Evolutionary conservation across 2,329 filamentous ascomycete genomes (phyloP), one percentile per base, ranked within the genome.

Genomic region (Biscogniauxia marginata): DNA sequence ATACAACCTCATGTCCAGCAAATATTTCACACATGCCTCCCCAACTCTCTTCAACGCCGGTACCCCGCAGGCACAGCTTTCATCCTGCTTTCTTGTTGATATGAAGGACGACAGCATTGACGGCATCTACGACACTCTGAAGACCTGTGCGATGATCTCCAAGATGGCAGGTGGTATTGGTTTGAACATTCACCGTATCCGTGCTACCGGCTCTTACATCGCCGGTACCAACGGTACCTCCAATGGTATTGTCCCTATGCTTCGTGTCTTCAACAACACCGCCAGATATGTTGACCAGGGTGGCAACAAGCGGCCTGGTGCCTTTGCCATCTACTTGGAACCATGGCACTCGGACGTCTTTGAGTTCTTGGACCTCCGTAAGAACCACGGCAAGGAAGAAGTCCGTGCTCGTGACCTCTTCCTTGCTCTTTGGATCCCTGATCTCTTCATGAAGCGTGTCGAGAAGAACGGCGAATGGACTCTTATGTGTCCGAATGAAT

Each of bases 71-170:
- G 88, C 92, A 46, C 95, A 99, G 78, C 82, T 99, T 67, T 96
- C 95, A 2, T 99, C 95, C 16, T 99, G 95, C 83, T 99, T 99
- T 86, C 84, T 99, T 54, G 91, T 99, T 65, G 95, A 98, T 76
- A 98, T 99, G 89, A 99, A 98, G 82, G 93, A 96, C 51, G 95
- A 99, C 79, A 97, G 93, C 76, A 99, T 99, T 71, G 95, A 99
- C 65, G 95, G 95, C 66, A 99, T 99, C 73, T 99, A 99, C 71
- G 95, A 99, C 73, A 99, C 95, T 18, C 84, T 99, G 67, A 99
- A 99, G 86, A 98, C 91, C 1, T 99, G 95, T 77, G 95, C 95
- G 65, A 93, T 99, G 91, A 99, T 99, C 77, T 99, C 95, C 71
- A 99, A 99, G 85, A 98, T 95, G 78, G 95, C 95, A 66, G 95